A percentile compares a stretch with the other conserved stretches of the same genome.
Conservation (phyloP, 2,329 filamentous ascomycete genomes). For the Apiospora sp. region DNA sequence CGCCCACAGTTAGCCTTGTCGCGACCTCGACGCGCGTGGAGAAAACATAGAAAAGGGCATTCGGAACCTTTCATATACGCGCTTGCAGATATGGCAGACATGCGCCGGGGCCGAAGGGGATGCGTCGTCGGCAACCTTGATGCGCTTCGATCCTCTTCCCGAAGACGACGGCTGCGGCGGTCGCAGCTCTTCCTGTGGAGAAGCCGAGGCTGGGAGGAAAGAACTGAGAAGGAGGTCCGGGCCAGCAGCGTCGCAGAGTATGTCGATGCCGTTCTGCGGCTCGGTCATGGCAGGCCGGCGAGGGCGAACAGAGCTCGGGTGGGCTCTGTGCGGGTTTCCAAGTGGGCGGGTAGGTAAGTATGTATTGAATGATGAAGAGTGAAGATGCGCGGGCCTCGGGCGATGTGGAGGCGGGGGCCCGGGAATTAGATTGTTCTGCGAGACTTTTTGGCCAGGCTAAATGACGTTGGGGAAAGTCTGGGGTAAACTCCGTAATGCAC, state of each 20-base stretch:
- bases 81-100: conserved; percentile 39
- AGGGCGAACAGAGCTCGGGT: background rate
- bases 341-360: background rate
- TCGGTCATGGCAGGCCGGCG: conserved; percentile 34
- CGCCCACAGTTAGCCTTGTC: conserved; percentile 6
- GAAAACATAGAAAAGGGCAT: background rate
- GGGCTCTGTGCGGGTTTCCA: background rate
- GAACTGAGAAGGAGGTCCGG: conserved; percentile 32
- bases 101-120: conserved; percentile 30
- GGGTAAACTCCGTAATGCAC: conserved; percentile 4
- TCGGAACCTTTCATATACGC: conserved; percentile 39
- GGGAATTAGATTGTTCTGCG: background rate
- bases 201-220: conserved; percentile 24
- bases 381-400: conserved; percentile 16
- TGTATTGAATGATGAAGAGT: conserved; percentile 7
- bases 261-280: conserved; percentile 39
- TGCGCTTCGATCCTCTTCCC: conserved; percentile 30
- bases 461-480: conserved; percentile 3
- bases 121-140: conserved; percentile 32
- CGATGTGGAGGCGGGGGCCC: conserved; percentile 7
- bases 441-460: background rate
- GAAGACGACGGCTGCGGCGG: conserved; percentile 19
- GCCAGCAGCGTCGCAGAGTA: conserved; percentile 40
- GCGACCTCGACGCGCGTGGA: background rate
- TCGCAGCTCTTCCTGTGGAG: conserved; percentile 18